These are phyloP conservation scores for Hordeum marinum DNA, from an alignment of 176 grass and related monocot species.

Conservation along the genomic window DNA sequence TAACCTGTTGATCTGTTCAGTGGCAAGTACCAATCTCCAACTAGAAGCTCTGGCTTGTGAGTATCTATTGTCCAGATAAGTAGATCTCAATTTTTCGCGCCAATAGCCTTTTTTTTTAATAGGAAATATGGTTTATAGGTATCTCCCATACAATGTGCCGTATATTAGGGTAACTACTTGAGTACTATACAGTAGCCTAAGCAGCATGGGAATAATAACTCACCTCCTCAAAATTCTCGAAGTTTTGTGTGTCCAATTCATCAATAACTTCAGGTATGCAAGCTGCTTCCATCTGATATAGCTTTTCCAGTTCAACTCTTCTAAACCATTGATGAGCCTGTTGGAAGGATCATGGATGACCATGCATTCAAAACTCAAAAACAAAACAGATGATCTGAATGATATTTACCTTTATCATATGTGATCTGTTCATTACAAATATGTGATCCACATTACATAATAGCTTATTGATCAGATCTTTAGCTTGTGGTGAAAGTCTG, in stretches of 20 bases:
- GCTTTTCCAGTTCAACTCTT: slow-evolving; percentile 58
- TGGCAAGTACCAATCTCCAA: background rate
- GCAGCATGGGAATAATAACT: slow-evolving; percentile 5
- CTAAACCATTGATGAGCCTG: slow-evolving; percentile 81
- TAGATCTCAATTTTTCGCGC: background rate
- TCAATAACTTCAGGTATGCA: slow-evolving; percentile 72
- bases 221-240: slow-evolving; percentile 81
- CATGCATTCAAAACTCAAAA: background rate
- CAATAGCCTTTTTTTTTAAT: background rate
- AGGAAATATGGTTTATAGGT: background rate
- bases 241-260: slow-evolving; percentile 89
- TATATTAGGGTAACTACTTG: background rate
- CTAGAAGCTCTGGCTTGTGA: background rate
- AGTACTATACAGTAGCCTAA: background rate
- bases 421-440: slow-evolving; percentile 74
- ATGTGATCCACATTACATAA: slow-evolving; percentile 80
- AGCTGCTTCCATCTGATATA: slow-evolving; percentile 89
- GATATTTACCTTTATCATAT: slow-evolving; percentile 68
- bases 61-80: background rate
- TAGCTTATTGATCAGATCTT: slow-evolving; percentile 76
- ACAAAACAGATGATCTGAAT: background rate
- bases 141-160: background rate
- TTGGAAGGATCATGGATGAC: background rate
- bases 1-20: background rate
- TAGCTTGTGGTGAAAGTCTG: slow-evolving; percentile 63